Percentiles rank a stretch among this genome's conserved stretches.
Conservation (phyloP, 106 monocot genomes). For the Dendrobium catenatum region DNA sequence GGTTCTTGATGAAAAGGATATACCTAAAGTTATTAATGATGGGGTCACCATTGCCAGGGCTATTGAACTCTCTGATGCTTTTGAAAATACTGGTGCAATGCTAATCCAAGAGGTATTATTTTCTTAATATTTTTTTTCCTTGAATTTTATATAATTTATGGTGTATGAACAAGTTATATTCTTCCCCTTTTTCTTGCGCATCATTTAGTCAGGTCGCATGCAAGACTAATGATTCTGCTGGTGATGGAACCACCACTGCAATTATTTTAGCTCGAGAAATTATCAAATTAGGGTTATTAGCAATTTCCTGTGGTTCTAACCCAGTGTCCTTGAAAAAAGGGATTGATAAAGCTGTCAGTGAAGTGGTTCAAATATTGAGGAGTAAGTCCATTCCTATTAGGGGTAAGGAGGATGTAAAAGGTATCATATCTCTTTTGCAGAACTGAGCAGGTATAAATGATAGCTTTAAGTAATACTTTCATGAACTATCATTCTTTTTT, state of each 20-base stretch:
- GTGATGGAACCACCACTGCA: constrained; percentile 94
- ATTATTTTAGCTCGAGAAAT: constrained; percentile 90
- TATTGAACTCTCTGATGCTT: constrained; percentile 70
- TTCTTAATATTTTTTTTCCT: constrained; percentile 3
- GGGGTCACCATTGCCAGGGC: constrained; percentile 87
- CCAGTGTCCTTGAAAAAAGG: constrained; percentile 89
- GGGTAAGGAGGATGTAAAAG: constrained; percentile 69
- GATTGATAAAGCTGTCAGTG: constrained; percentile 69
- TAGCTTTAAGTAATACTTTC: background rate
- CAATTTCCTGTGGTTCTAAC: constrained; percentile 78
- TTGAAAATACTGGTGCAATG: constrained; percentile 78
- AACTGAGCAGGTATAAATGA: background rate
- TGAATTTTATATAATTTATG: background rate
- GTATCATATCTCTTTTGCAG: constrained; percentile 20
- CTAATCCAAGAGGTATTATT: constrained; percentile 73
- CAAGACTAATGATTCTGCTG: constrained; percentile 84
- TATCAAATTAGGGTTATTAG: constrained; percentile 65
- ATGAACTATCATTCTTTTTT: background rate
- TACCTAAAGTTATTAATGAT: constrained; percentile 98
- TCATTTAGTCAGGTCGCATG: constrained; percentile 58
- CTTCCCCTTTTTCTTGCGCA: background rate
- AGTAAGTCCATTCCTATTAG: constrained; percentile 42
- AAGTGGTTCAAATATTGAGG: constrained; percentile 55
- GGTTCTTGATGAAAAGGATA: constrained; percentile 78
- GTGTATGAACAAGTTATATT: background rate